Conservation (phyloP, 1,284 basidiomycete genomes). For the Apiotrichum porosum region DNA sequence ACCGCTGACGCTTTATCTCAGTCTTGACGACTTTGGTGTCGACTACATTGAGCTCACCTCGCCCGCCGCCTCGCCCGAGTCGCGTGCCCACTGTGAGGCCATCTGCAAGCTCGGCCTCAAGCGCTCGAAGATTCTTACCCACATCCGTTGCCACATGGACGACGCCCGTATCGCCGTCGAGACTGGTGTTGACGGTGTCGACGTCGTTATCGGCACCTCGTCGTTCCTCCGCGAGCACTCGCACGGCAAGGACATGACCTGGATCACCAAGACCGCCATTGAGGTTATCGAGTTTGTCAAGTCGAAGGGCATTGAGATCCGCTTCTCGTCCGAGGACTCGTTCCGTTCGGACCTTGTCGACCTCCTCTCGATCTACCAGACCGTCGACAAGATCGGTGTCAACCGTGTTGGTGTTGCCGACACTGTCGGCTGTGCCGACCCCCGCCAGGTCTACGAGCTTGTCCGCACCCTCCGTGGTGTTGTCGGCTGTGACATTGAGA, state of each 20-base stretch:
- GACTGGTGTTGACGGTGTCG: constrained; percentile 98
- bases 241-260: constrained; percentile 99
- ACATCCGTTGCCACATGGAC: constrained; percentile 99
- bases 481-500: constrained; percentile 94
- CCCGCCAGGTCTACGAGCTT: constrained; percentile 97
- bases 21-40: constrained; percentile 92
- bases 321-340: constrained; percentile 99
- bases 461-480: constrained; percentile 94
- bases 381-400: constrained; percentile 99
- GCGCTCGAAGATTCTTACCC: constrained; percentile 77
- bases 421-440: constrained; percentile 98
- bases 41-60: constrained; percentile 99
- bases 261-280: constrained; percentile 93
- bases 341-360: constrained; percentile 99
- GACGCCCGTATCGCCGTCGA: constrained; percentile 98
- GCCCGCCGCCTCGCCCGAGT: constrained; percentile 96
- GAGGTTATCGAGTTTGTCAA: constrained; percentile 99
- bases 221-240: constrained; percentile 99
- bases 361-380: constrained; percentile 96
- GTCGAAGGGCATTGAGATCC: constrained; percentile 98
- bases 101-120: constrained; percentile 99
- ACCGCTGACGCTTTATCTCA: constrained; percentile 6
- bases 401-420: constrained; percentile 99
- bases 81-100: constrained; percentile 88
- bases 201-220: constrained; percentile 98